phyloP scores from a whole-genome alignment of 345 rosid genomes.

The Passiflora organensis region DNA sequence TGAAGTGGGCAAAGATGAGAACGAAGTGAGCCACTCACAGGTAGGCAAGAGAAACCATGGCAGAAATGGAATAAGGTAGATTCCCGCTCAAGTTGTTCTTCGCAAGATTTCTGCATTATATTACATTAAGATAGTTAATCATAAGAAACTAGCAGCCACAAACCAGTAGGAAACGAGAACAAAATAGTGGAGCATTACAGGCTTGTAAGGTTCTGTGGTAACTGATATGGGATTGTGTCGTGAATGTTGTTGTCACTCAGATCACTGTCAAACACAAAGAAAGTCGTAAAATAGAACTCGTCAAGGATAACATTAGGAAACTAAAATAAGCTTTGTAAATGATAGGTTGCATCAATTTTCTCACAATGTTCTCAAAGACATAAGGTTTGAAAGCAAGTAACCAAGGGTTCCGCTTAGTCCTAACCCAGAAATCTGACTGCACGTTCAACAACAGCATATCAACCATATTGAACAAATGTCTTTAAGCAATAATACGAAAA shows the following conservation, averaged over 20 bases:
- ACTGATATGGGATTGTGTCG: conserved; percentile 81
- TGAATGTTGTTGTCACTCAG: conserved; percentile 79
- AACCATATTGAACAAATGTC: conserved; percentile 11
- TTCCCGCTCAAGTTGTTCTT: conserved; percentile 76
- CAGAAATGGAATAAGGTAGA: conserved; percentile 86
- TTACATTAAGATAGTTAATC: conserved; percentile 7
- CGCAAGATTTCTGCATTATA: conserved; percentile 77
- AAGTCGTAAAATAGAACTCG: conserved; percentile 16
- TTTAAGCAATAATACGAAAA: too few relatives aligned
- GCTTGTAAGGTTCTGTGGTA: conserved; percentile 95
- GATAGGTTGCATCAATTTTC: conserved; percentile 12
- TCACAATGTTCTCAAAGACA: conserved; percentile 73
- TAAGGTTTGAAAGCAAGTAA: conserved; percentile 68
- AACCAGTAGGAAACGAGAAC: conserved; percentile 10
- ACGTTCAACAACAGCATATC: conserved; percentile 18
- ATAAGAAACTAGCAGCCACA: conserved; percentile 5
- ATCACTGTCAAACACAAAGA: conserved; percentile 50
- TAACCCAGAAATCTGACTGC: conserved; percentile 69
- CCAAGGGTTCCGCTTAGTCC: conserved; percentile 88
- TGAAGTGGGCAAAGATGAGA: too few relatives aligned
- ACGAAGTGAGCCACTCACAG: too few relatives aligned
- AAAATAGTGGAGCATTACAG: conserved; percentile 52
- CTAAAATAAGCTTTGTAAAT: background rate
- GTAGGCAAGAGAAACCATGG: conserved; percentile 61
- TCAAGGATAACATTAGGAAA: conserved; percentile 5